phyloP scores from a whole-genome alignment of 2,329 filamentous ascomycete genomes.

The Colletotrichum sp. region DNA sequence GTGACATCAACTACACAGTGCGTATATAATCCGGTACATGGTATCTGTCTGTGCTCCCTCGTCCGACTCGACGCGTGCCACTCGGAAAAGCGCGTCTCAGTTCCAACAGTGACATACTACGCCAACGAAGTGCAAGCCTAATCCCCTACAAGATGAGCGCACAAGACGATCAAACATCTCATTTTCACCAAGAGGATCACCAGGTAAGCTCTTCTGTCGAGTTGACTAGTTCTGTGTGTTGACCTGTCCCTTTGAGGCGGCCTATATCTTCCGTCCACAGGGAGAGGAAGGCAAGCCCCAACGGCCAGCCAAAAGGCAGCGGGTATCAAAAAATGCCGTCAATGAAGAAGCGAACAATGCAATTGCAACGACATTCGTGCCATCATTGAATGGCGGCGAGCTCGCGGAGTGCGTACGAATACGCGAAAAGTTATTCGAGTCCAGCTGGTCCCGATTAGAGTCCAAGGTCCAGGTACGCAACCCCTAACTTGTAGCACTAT shows the following conservation, averaged over 20 bases:
- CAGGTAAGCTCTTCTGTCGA: constrained; percentile 35
- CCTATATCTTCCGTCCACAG: constrained; percentile 66
- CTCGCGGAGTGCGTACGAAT: constrained; percentile 50
- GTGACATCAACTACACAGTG: fast-evolving
- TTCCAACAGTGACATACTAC: background rate
- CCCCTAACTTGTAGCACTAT: background rate
- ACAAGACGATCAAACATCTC: background rate
- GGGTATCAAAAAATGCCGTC: constrained; percentile 47
- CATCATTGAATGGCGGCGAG: constrained; percentile 62
- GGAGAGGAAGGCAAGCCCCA: constrained; percentile 35
- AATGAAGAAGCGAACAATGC: constrained; percentile 12
- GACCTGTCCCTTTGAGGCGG: constrained; percentile 49
- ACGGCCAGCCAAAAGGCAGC: constrained; percentile 62
- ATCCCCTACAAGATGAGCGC: background rate
- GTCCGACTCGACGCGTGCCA: constrained; percentile 2
- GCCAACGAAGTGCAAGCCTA: background rate
- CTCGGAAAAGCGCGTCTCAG: constrained; percentile 1
- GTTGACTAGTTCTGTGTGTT: background rate
- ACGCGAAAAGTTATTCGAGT: constrained; percentile 65
- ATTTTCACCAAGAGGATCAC: constrained; percentile 44
- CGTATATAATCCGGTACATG: fast-evolving
- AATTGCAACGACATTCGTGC: constrained; percentile 45
- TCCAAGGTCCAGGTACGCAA: constrained; percentile 62
- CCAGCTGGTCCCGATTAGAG: constrained; percentile 70
- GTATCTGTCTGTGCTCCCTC: background rate